Evolutionary conservation across 2,329 filamentous ascomycete species (phyloP).

Genomic region (Mariannaea elegans): DNA sequence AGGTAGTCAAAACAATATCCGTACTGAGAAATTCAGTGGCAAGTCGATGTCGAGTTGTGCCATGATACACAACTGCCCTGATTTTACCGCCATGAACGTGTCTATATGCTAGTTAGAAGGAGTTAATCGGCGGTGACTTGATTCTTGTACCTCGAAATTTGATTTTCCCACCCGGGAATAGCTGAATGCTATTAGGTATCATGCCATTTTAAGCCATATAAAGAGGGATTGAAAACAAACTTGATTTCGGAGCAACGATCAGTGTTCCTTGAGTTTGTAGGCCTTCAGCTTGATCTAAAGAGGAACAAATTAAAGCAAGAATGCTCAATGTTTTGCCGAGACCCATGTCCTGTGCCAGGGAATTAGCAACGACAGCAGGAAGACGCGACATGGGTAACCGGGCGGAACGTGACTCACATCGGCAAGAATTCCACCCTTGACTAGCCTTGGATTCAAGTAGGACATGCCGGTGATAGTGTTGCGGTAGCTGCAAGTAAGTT

Average conservation of each 20-base stretch:
- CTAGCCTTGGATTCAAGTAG: neutral
- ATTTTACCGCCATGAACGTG: neutral
- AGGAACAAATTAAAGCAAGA: constrained; percentile 40
- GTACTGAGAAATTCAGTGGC: neutral
- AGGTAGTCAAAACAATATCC: constrained; percentile 44
- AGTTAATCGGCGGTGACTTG: neutral
- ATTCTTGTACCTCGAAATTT: constrained; percentile 6
- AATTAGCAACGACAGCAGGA: neutral
- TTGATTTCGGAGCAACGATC: constrained; percentile 23
- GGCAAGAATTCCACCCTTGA: neutral
- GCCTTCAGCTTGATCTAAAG: constrained; percentile 32
- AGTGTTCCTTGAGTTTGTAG: constrained; percentile 16
- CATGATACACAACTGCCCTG: neutral
- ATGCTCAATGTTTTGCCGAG: constrained; percentile 46
- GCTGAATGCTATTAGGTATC: constrained; percentile 34
- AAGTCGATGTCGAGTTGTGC: neutral
- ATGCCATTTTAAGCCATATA: rapidly evolving
- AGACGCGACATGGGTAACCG: neutral
- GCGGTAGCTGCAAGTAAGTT: neutral
- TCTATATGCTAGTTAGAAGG: neutral
- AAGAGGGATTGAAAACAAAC: too few species aligned
- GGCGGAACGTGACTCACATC: neutral
- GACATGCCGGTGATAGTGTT: neutral
- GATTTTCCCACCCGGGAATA: constrained; percentile 40
- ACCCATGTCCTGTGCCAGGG: constrained; percentile 44